Percentiles rank a stretch among this genome's conserved stretches.
Conservation (phyloP, 2,329 filamentous ascomycete species). For the Fusarium buharicum region DNA sequence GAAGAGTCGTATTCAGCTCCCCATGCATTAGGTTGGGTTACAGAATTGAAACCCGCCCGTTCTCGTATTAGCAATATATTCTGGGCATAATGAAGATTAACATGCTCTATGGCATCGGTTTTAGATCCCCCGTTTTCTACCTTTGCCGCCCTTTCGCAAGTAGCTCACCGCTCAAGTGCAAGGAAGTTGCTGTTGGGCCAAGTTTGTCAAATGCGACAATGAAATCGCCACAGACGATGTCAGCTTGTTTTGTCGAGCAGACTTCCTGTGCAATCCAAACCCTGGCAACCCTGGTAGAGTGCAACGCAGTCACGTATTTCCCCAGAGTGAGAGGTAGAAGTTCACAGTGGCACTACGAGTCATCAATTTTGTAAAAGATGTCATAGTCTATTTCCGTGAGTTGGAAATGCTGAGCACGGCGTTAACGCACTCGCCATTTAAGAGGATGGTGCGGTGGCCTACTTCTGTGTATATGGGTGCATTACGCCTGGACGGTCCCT, state of each 20-base stretch:
- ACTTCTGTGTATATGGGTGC: neutral
- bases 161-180: neutral
- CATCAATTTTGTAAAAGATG: too few species aligned
- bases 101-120: neutral
- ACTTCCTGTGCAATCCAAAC: neutral
- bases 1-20: too few species aligned
- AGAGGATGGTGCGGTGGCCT: neutral
- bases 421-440: neutral
- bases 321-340: too few species aligned
- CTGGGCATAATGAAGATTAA: neutral
- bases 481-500: neutral
- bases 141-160: neutral
- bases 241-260: neutral
- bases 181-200: neutral
- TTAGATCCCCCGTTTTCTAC: neutral
- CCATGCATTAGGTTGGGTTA: neutral
- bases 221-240: neutral
- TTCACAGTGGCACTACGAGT: too few species aligned
- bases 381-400: too few species aligned
- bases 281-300: neutral
- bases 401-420: too few species aligned
- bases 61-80: neutral
- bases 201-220: neutral
- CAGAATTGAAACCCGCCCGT: neutral
- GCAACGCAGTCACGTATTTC: neutral